phyloP scores from a whole-genome alignment of 192 early-diverging fungal species.

The Umbelopsis isabellina region DNA sequence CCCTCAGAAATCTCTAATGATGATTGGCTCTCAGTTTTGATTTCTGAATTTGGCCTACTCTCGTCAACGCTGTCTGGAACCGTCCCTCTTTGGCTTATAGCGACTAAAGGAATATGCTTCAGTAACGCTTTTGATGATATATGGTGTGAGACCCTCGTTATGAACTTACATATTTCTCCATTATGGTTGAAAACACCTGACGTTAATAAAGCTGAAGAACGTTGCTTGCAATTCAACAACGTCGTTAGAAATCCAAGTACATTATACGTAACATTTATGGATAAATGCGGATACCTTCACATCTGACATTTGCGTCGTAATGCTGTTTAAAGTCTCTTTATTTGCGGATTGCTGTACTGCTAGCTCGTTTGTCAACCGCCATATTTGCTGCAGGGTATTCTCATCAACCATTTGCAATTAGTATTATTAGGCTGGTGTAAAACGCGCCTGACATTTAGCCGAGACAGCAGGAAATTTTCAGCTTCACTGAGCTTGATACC shows the following conservation, averaged over 20 bases:
- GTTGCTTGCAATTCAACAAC: background rate
- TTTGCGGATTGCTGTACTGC: slow-evolving; percentile 13
- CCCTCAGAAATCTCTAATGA: background rate
- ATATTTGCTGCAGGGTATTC: slow-evolving; percentile 14
- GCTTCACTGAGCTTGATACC: no score
- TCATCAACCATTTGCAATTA: slow-evolving; percentile 5
- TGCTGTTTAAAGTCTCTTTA: slow-evolving; percentile 2
- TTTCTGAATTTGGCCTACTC: background rate
- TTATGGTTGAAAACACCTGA: slow-evolving; percentile 18
- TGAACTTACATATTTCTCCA: slow-evolving; percentile 10
- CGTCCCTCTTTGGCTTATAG: background rate
- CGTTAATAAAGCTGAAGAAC: slow-evolving; percentile 14
- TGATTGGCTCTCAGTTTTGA: background rate
- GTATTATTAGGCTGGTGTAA: background rate
- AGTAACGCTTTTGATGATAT: background rate
- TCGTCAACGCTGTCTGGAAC: background rate
- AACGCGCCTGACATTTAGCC: no score
- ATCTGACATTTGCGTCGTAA: slow-evolving; percentile 12
- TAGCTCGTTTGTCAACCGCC: slow-evolving; percentile 7
- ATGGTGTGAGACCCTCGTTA: background rate
- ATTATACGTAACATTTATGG: background rate
- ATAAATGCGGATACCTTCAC: background rate
- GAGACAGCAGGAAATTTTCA: no score
- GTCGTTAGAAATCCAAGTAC: background rate
- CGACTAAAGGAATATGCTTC: background rate